These are phyloP conservation scores for Trichodelitschia bisporula DNA, from an alignment of 495 filamentous ascomycete species.

Conservation along the genomic window DNA sequence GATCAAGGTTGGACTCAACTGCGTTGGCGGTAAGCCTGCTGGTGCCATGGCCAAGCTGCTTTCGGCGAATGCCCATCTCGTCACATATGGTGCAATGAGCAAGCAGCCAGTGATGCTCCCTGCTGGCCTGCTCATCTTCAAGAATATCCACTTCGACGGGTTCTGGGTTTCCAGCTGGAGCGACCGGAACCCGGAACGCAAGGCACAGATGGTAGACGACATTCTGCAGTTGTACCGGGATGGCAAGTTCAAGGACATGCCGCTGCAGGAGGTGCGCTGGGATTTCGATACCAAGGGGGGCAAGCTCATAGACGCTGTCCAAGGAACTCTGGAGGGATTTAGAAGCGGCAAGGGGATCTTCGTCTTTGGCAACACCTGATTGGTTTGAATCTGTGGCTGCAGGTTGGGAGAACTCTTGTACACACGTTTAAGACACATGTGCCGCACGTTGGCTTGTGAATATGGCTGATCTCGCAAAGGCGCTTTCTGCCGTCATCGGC, in stretches of 20 bases:
- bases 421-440: too few relatives aligned
- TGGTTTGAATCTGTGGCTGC: too few relatives aligned
- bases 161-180: slow-evolving; percentile 91
- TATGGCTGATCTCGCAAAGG: too few relatives aligned
- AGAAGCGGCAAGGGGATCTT: slow-evolving; percentile 67
- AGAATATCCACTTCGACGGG: slow-evolving; percentile 60
- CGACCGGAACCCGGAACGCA: slow-evolving; percentile 46
- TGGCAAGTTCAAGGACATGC: slow-evolving; percentile 62
- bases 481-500: too few relatives aligned
- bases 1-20: slow-evolving; percentile 64
- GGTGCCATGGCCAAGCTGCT: slow-evolving; percentile 46
- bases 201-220: slow-evolving; percentile 55
- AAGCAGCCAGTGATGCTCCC: slow-evolving; percentile 59
- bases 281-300: slow-evolving; percentile 47
- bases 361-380: slow-evolving; percentile 35
- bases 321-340: slow-evolving; percentile 11
- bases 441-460: too few relatives aligned
- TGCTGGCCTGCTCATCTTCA: slow-evolving; percentile 68
- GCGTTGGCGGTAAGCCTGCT: slow-evolving; percentile 75
- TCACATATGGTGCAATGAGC: slow-evolving; percentile 92
- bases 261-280: slow-evolving; percentile 59
- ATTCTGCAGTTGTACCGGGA: slow-evolving; percentile 46
- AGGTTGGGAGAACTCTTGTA: too few relatives aligned
- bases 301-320: slow-evolving; percentile 8
- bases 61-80: slow-evolving; percentile 37